phyloP scores from a whole-genome alignment of 2,329 filamentous ascomycete genomes.

The Calcarisporium arbuscula region DNA sequence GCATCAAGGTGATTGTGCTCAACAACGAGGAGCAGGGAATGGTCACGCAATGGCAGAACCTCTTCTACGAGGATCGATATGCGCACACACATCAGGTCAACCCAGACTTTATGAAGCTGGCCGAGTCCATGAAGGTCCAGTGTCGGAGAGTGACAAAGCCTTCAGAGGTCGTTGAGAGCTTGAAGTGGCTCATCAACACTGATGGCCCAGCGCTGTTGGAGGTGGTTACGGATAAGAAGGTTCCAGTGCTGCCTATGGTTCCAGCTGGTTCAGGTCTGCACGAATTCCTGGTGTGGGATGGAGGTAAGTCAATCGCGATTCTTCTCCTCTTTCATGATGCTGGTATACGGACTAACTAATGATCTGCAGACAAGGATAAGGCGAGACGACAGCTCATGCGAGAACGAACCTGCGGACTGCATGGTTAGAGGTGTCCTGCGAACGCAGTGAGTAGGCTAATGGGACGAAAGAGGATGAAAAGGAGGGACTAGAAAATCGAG shows the following conservation, averaged over 20 bases:
- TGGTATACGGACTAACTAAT: no score
- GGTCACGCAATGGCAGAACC: conserved; percentile 97
- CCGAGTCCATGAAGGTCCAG: conserved; percentile 85
- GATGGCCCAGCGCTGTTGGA: conserved; percentile 92
- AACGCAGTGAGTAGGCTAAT: no score
- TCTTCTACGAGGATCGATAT: conserved; percentile 93
- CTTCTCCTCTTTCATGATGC: conserved; percentile 9
- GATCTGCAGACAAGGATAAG: conserved; percentile 55
- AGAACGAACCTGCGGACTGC: conserved; percentile 50
- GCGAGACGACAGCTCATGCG: conserved; percentile 61
- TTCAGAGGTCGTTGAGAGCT: conserved; percentile 66
- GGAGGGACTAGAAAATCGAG: no score
- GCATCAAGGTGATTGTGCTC: conserved; percentile 86
- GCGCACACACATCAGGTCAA: conserved; percentile 91
- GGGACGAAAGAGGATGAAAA: no score
- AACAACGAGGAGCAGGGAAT: conserved; percentile 99
- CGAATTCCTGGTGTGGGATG: conserved; percentile 63
- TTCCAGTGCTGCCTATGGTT: conserved; percentile 97
- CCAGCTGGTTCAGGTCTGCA: conserved; percentile 80
- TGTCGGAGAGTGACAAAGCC: conserved; percentile 66
- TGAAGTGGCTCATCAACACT: conserved; percentile 83
- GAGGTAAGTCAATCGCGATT: conserved; percentile 19
- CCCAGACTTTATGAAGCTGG: conserved; percentile 90
- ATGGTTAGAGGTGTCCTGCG: no score
- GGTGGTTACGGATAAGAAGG: conserved; percentile 84